These are phyloP conservation scores for Claviceps quebecensis DNA, from an alignment of 2,329 filamentous ascomycete species.

Conservation along the genomic window DNA sequence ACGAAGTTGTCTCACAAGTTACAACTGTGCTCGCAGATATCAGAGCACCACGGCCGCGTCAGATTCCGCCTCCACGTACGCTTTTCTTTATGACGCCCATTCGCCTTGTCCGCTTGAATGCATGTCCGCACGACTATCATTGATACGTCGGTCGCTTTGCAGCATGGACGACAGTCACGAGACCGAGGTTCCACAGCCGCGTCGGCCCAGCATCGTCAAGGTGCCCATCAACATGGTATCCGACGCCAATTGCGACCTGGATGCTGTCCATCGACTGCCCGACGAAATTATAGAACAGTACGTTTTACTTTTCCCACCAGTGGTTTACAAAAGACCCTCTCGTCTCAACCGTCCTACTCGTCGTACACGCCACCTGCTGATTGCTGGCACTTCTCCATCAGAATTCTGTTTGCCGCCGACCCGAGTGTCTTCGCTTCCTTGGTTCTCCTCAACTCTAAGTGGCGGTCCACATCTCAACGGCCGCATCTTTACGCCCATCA, in stretches of 20 bases:
- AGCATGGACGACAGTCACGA: conserved; percentile 16
- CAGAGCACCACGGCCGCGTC: not conserved
- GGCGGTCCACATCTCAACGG: conserved; percentile 49
- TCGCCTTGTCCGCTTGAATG: not conserved
- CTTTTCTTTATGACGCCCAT: not conserved
- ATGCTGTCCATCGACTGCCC: conserved; percentile 41
- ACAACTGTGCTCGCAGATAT: no score
- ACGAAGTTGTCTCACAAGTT: no score
- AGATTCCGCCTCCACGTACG: not conserved
- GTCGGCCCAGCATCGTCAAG: conserved; percentile 22
- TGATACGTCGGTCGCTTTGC: not conserved
- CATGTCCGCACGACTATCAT: not conserved
- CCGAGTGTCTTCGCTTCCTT: conserved; percentile 54
- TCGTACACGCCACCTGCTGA: no score
- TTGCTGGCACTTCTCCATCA: conserved; percentile 20
- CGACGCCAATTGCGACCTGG: conserved; percentile 11
- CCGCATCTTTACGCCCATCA: conserved; percentile 49
- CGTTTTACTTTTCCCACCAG: conserved; percentile 12
- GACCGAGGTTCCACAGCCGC: conserved; percentile 14
- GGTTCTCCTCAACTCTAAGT: conserved; percentile 49
- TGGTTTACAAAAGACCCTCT: not conserved
- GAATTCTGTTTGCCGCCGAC: conserved; percentile 46
- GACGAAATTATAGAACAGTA: conserved; percentile 60
- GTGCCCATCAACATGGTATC: conserved; percentile 13
- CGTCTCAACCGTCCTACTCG: not conserved